A percentile compares a stretch with the other conserved stretches of the same genome.
These are phyloP conservation scores for Lentinus tigrinus DNA, from an alignment of 768 basidiomycete genomes.

Conservation along the genomic window DNA sequence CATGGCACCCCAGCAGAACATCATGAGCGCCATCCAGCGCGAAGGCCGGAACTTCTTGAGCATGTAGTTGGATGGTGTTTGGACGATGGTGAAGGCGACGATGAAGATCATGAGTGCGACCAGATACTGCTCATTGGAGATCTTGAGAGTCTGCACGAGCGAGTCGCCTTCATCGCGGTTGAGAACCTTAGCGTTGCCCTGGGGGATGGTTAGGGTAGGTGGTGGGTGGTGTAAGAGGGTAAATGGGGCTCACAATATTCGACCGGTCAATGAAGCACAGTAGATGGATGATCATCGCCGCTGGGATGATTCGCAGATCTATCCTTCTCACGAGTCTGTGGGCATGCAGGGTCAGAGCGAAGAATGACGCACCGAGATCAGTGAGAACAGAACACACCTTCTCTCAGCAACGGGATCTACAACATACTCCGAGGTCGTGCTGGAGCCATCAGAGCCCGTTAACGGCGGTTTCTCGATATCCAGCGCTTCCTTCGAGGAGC, in stretches of 20 bases:
- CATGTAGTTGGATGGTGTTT: conserved; percentile 40
- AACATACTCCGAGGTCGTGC: background rate
- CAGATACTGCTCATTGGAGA: conserved; percentile 33
- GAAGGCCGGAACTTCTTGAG: conserved; percentile 38
- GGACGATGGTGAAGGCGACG: conserved; percentile 40
- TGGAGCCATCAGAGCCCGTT: background rate
- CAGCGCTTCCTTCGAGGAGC: background rate
- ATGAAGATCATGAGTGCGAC: conserved; percentile 40
- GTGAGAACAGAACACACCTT: background rate
- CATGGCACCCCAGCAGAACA: conserved; percentile 39
- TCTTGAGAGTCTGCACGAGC: conserved; percentile 28
- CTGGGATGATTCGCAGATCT: conserved; percentile 35
- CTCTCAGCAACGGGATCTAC: conserved; percentile 5
- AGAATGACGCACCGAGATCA: background rate
- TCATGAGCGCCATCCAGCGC: conserved; percentile 40
- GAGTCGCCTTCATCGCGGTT: conserved; percentile 33
- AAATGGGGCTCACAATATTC: conserved; percentile 13
- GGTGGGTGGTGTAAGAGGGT: too few species aligned
- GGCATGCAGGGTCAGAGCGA: background rate
- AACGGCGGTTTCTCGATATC: conserved; percentile 6
- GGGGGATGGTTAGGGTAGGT: background rate
- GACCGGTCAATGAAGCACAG: conserved; percentile 28
- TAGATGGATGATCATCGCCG: conserved; percentile 36
- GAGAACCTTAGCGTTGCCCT: conserved; percentile 35
- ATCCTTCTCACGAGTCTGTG: conserved; percentile 23